Evolutionary conservation across 2,329 filamentous ascomycete genomes (phyloP), one percentile per base, ranked within the genome.

Genomic region (Paecilomyces dactylethromorphus): DNA sequence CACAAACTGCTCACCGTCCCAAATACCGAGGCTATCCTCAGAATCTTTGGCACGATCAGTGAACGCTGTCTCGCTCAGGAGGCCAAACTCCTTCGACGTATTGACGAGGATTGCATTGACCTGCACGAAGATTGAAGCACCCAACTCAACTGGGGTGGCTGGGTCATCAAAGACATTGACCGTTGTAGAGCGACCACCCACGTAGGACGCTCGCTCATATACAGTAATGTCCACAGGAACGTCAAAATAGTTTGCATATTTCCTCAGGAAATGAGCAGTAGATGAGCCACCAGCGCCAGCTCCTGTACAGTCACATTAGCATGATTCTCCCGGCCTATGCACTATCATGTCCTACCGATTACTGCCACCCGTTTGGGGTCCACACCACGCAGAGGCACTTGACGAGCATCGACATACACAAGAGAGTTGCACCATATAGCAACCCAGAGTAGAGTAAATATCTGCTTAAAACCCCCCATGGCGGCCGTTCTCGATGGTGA

Each of bases 201-300:
- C 82, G 65, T 87, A 90, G 32, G 79, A 73, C 15, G 85, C 86
- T 65, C 87, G 88, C 69, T 99, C 94, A 71, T 93, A 97, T 29
- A 99, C 80, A 22, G 92, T 96, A 66, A 97, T 88, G 64, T 96
- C 89, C 59, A 93, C 70, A 1, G 81, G 77, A 18, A 89, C 73
- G n/a, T 81, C 72, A 24, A 78, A 79, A 59, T 84, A 75, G 3
- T 83, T 75, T 22, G 90, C 88, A 72, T 87, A 92, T 68, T 88
- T 84, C 45, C 82, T 82, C 53, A 99, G 80, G 68, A 93, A 86
- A 74, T 94, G 96, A 0, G 94, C 92, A 2, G 92, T 81, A 1
- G 92, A 96, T 3, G 94, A 86, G 31, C 94, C 94, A 31, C 86
- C 93, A 51, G 94, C 88, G 53, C 94, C 94, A 65, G 93, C 93